phyloP scores from a whole-genome alignment of 164 flowering plant genomes.

The Tinospora cordifolia region DNA sequence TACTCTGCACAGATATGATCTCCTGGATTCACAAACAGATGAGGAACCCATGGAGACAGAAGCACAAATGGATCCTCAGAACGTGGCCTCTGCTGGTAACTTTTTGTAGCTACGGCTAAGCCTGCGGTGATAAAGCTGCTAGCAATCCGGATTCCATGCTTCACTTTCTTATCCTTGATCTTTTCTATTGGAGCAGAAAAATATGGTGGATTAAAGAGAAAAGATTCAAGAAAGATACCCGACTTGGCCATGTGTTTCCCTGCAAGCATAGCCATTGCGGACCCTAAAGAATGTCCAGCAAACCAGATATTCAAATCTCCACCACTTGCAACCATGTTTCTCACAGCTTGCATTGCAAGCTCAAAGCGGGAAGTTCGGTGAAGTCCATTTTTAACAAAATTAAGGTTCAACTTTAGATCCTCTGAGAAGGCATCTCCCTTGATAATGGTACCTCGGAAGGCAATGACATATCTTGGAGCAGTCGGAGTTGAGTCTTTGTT shows the following conservation, averaged over 20 bases:
- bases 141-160: constrained; percentile 58
- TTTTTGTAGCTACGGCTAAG: constrained; percentile 39
- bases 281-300: constrained; percentile 87
- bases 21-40: constrained; percentile 49
- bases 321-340: constrained; percentile 40
- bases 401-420: constrained; percentile 57
- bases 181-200: constrained; percentile 64
- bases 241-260: constrained; percentile 74
- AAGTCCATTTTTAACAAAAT: constrained; percentile 47
- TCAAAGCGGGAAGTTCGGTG: constrained; percentile 61
- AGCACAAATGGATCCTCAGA: constrained; percentile 37
- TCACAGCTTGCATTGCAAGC: constrained; percentile 60
- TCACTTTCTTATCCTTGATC: constrained; percentile 51
- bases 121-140: constrained; percentile 70
- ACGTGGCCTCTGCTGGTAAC: constrained; percentile 9
- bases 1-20: constrained; percentile 68
- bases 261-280: constrained; percentile 77
- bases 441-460: constrained; percentile 76
- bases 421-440: constrained; percentile 50
- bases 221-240: constrained; percentile 51
- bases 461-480: constrained; percentile 54
- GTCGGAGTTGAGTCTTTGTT: constrained; percentile 10
- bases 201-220: constrained; percentile 85
- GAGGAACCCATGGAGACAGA: constrained; percentile 54
- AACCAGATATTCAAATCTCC: constrained; percentile 57